Evolutionary conservation across 441 rosid species (phyloP), one percentile per base, ranked within the genome.

Genomic region (Erodium texanum): DNA sequence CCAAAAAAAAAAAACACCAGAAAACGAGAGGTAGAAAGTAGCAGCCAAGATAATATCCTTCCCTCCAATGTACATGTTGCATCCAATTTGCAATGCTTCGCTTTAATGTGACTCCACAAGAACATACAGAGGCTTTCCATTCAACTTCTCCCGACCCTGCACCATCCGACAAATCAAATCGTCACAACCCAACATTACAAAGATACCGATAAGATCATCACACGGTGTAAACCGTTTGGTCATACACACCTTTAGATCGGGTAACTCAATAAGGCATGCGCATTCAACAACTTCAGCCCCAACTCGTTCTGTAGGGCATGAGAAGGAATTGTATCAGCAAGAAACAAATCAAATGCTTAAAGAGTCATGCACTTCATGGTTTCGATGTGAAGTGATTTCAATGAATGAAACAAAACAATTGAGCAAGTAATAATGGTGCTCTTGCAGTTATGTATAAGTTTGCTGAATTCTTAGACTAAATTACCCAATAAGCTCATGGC

Each of bases 401-500:
- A 4, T 27, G 29, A 27, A 27, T 52, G 20, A 18, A 52, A 52
- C 62, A 10, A 62, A 16, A 3, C 64, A 18, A 9, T 38, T 6
- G 71, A 14, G 15, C 29, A 27, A 27, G 29, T 4, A 27, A n/a
- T n/a, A n/a, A n/a, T n/a, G n/a, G n/a, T n/a, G n/a, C n/a, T n/a
- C n/a, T n/a, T n/a, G n/a, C n/a, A n/a, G n/a, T n/a, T n/a, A n/a
- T n/a, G n/a, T n/a, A n/a, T n/a, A n/a, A n/a, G 66, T 48, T 22
- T 15, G 15, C 29, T 16, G 24, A 58, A 68, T 15, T 24, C 32
- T 19, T 36, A 0, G 19, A 34, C 5, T 15, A 11, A 41, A 52
- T 64, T 88, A 93, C 99, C 97, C 3, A 94, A 86, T 76, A 92
- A 78, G 71, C 81, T 92, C 80, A 92, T 91, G 63, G 99, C 99